These are phyloP conservation scores for Chrysosphaeria jannelii DNA, from an alignment of 2,329 filamentous ascomycete species.

Conservation along the genomic window DNA sequence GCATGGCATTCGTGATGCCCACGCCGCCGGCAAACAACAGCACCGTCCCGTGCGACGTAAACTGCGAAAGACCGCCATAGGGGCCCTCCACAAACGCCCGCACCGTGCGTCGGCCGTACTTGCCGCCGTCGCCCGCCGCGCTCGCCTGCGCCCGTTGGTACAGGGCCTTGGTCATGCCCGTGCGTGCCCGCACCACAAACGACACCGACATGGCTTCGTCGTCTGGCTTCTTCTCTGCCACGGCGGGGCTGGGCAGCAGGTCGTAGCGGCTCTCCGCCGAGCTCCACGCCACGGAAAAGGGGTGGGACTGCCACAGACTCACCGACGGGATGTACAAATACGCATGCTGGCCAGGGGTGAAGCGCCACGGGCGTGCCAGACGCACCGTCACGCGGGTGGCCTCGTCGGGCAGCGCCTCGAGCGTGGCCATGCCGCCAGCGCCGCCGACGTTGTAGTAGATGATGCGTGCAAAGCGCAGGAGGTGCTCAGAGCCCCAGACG, in stretches of 20 bases:
- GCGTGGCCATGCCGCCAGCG: constrained; percentile 34
- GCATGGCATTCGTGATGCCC: constrained; percentile 52
- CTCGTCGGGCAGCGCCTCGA: constrained; percentile 50
- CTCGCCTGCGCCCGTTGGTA: constrained; percentile 34
- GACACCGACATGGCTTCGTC: constrained; percentile 36
- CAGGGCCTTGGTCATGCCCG: constrained; percentile 40
- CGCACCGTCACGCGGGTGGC: constrained; percentile 43
- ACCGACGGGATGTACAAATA: constrained; percentile 51
- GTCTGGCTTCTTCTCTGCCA: constrained; percentile 30
- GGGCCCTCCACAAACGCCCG: constrained; percentile 45
- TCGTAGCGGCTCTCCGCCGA: constrained; percentile 12
- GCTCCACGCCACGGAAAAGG: constrained; percentile 53
- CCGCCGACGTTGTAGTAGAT: constrained; percentile 34
- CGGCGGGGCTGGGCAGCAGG: no score
- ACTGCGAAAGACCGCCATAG: constrained; percentile 39
- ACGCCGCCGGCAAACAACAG: constrained; percentile 57
- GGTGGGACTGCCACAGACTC: constrained; percentile 45
- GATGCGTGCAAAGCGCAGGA: constrained; percentile 25
- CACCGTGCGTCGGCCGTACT: constrained; percentile 25
- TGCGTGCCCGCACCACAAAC: constrained; percentile 42
- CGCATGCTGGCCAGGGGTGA: constrained; percentile 46
- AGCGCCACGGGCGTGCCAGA: constrained; percentile 48
- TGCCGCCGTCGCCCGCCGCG: constrained; percentile 27
- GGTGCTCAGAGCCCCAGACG: constrained; percentile 38
- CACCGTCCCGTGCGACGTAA: constrained; percentile 49